phyloP scores from a whole-genome alignment of 441 rosid genomes.

The Bocquillonia castaneifolia region DNA sequence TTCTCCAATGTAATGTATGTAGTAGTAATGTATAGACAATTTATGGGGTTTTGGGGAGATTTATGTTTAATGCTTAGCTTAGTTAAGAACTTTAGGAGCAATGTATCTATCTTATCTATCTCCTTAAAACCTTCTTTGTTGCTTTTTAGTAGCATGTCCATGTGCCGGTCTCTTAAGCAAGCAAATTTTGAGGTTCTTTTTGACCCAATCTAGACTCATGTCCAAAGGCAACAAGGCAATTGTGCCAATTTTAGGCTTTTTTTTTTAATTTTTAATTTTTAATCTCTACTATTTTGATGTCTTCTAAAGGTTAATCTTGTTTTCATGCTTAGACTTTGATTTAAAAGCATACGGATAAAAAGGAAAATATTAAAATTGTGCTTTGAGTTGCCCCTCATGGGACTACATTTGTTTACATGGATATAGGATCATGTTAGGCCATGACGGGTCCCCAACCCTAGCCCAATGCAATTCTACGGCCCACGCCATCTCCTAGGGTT shows the following conservation, averaged over 20 bases:
- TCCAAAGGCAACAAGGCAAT: slow-evolving; percentile 34
- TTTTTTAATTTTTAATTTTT: too few species aligned
- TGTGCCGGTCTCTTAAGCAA: slow-evolving; percentile 29
- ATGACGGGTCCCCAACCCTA: slow-evolving; percentile 20
- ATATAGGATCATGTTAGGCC: slow-evolving; percentile 42
- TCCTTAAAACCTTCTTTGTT: slow-evolving; percentile 34
- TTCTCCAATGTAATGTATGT: slow-evolving; percentile 27
- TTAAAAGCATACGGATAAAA: background rate
- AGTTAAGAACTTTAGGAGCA: slow-evolving; percentile 16
- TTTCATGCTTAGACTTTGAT: slow-evolving; percentile 26
- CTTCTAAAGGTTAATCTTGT: slow-evolving; percentile 23
- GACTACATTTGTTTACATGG: slow-evolving; percentile 25
- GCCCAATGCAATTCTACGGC: slow-evolving; percentile 16
- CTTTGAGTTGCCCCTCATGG: slow-evolving; percentile 14
- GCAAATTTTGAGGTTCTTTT: slow-evolving; percentile 37
- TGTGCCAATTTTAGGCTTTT: slow-evolving; percentile 21
- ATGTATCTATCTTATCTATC: slow-evolving; percentile 20
- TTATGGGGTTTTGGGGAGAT: slow-evolving; percentile 25
- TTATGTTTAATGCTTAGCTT: background rate
- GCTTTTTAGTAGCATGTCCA: slow-evolving; percentile 35
- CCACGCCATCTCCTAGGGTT: slow-evolving; percentile 44
- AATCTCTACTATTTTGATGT: slow-evolving; percentile 13
- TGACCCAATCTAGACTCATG: slow-evolving; percentile 40
- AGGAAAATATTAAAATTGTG: background rate
- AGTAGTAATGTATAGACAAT: background rate